Base-by-base conservation (phyloP, 2,329 filamentous ascomycete genomes). In the Atkinsonella hypoxylon region DNA sequence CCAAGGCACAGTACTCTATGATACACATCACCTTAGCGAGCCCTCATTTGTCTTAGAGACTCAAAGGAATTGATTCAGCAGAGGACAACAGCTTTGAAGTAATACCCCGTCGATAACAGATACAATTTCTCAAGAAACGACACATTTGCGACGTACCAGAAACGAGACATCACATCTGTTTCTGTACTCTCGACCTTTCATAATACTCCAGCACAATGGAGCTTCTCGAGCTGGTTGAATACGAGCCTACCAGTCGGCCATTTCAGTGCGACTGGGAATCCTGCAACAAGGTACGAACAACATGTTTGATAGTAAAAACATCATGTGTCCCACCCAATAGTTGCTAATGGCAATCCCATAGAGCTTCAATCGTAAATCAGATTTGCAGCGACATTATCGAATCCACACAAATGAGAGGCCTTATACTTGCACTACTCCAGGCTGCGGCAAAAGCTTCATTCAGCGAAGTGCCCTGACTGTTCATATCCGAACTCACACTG, bases 341-440 rank as follows among this genome's bases (percentile, higher is more conserved):
- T 47, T 54, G 22, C 52, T 18, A 46, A 11, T 4, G 4, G 4
- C 20, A 13, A 6, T 8, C 32, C 13, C 10, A 1, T 57, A 85
- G 82, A 82, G 79, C 67, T 86, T 86, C 70, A 85, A 85, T 66
- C 75, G 82, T 59, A 85, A 85, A 65, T 85, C 82, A 17, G 82
- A 85, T 59, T 69, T 86, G 53, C 81, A 84, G 60, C 75, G 82
- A 61, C 82, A 86, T 61, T 83, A 83, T 61, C 76, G 82, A 55
- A 86, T 85, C 60, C 82, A 86, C 65, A 86, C 82, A 49, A 85
- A 85, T 61, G 82, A 85, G 64, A 71, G 82, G 18, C 82, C 82
- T 10, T 85, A 84, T 62, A 72, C 74, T 31, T 86, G 82, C 66
- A 70, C 70, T 50, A 76, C 72, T 9, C 72, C 72, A 9, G 78